A percentile compares a stretch with the other conserved stretches of the same genome.
phyloP scores from a whole-genome alignment of 2,329 filamentous ascomycete genomes.

The Colletotrichum chrysophilum region DNA sequence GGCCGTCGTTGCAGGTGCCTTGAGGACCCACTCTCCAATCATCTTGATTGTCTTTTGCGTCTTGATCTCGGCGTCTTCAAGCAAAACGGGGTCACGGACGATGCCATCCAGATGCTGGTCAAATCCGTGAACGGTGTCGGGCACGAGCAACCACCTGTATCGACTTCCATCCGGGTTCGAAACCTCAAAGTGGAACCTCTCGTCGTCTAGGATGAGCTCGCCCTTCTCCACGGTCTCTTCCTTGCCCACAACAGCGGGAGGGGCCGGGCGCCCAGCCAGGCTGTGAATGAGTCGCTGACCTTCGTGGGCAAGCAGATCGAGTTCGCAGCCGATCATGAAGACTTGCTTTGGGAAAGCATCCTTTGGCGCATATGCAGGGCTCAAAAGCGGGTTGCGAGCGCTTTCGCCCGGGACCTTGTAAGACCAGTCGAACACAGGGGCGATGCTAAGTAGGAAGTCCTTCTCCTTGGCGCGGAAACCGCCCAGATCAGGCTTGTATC shows the following conservation, averaged over 20 bases:
- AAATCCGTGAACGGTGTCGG: slow-evolving; percentile 34
- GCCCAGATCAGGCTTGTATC: slow-evolving; percentile 28
- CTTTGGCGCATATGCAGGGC: slow-evolving; percentile 35
- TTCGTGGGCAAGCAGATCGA: slow-evolving; percentile 45
- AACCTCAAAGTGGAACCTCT: slow-evolving; percentile 31
- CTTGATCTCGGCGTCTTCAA: slow-evolving; percentile 30
- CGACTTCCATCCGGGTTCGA: slow-evolving; percentile 20
- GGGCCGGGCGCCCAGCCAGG: slow-evolving; percentile 35
- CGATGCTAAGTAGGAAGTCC: slow-evolving; percentile 23
- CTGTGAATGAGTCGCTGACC: slow-evolving; percentile 40
- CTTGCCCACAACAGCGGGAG: slow-evolving; percentile 32
- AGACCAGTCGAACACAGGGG: slow-evolving; percentile 34
- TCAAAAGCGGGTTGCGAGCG: slow-evolving; percentile 35
- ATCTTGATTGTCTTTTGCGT: slow-evolving; percentile 27
- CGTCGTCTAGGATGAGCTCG: slow-evolving; percentile 29
- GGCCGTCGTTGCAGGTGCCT: background rate
- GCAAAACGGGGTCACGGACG: slow-evolving; percentile 22
- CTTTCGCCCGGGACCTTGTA: slow-evolving; percentile 34
- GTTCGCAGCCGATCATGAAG: slow-evolving; percentile 41
- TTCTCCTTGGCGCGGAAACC: slow-evolving; percentile 20
- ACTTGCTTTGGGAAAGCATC: slow-evolving; percentile 38
- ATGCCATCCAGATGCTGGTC: slow-evolving; percentile 27
- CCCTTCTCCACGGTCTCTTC: slow-evolving; percentile 24
- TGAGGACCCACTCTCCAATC: slow-evolving; percentile 31
- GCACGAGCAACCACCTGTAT: slow-evolving; percentile 35